Evolutionary conservation across 768 basidiomycete genomes (phyloP), one percentile per base, ranked within the genome.

Genomic region (Trametopsis cervina): DNA sequence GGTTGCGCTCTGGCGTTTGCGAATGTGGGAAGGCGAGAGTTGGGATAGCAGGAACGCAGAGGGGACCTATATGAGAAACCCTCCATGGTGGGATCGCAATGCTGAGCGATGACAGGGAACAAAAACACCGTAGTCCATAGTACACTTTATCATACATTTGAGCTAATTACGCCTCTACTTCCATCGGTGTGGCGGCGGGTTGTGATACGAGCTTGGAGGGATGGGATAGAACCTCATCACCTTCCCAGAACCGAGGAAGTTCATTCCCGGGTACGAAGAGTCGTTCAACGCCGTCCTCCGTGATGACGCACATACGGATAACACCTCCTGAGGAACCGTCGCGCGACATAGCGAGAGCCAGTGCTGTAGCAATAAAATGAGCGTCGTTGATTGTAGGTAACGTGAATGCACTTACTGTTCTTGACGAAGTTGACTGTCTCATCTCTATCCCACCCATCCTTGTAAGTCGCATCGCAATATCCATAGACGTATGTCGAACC

Each of bases 401-500:
- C 4, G 12, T 7, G 15, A 15, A 37, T 29, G 17, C 4, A 77
- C 89, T 49, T 62, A 96, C 95, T 92, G 69, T 98, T 96, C 71
- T 81, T 88, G 50, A 98, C 95, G 61, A 99, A 98, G 29, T 94
- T 74, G 47, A 99, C 69, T 0, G 93, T 96, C 69, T 97, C 81
- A 33, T 92, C 89, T 56, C 77, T 77, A 5, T 78, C 81, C 93
- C 90, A 95, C 13, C 88, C 90, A 23, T 97, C 94, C 66, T 82
- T 70, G 64, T 87, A 99, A 22, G 93, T 97, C n/a, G 96, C 92
- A 65, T 99, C 96, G 59, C 96, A 98, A 69, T 97, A 98, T 44
- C 95, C 96, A 62, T 98, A 99, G 10, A 98, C 92, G 63, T 98
- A 99, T 6, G 93, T 92, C 29, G 93, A 96, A 6, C 96, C 96